Evolutionary conservation across 768 basidiomycete species (phyloP), one percentile per base, ranked within the genome.

Genomic region (Cubamyces lactineus): DNA sequence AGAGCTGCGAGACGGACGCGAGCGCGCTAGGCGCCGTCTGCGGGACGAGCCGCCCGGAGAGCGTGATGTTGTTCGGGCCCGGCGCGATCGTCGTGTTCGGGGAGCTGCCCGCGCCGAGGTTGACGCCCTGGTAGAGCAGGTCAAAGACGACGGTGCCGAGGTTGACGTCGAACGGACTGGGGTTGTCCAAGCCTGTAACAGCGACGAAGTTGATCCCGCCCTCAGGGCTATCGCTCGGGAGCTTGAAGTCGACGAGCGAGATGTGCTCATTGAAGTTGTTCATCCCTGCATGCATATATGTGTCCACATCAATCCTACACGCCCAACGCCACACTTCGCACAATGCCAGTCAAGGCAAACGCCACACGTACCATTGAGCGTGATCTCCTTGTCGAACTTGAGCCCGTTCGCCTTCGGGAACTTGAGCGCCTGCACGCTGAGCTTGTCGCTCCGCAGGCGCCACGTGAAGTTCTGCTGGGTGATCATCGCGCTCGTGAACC

Each of bases 131-230:
- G 72, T 88, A 91, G 21, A 76, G 75, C 26, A 92, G 77, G 59
- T 79, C 79, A 67, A 91, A 89, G 3, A 84, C 74, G 6, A 87
- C 83, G 0, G 86, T 87, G 34, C 89, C 89, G 42, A 92, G 79
- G 67, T 83, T 77, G 59, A 92, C 78, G n/a, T 81, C 75, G 71
- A 92, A 91, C 0, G 89, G 87, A 66, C 86, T 88, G 23, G 80
- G 76, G 68, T 89, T 89, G 38, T 69, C 78, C 51, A 91, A 70
- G 43, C 76, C 70, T 0, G 84, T 89, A 16, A 82, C 76, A 17
- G 87, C 81, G 26, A 80, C 68, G 65, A 89, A 89, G 69, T 87
- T 74, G 64, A 92, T 87, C 23, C 89, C 89, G 53, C 87, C 87
- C 0, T 74, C 76, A 12, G 86, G 84, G 72, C 83, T 81, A 67